phyloP scores from a whole-genome alignment of 805 yeast genomes.

The Wickerhamiella cacticola region DNA sequence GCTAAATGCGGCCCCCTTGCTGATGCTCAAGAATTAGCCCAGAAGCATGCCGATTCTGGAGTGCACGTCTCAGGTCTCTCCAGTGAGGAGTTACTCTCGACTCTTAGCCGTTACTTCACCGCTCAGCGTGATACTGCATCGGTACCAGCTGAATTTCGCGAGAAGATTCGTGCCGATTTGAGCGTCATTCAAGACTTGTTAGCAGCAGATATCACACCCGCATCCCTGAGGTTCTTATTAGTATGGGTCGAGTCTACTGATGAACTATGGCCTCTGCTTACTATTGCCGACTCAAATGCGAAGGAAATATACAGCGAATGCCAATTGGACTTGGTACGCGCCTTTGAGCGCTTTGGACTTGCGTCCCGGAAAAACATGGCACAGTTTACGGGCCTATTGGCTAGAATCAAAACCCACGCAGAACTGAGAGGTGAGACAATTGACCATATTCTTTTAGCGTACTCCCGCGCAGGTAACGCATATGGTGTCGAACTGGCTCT shows the following conservation, averaged over 20 bases:
- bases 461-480: constrained; percentile 24
- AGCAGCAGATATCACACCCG: constrained; percentile 19
- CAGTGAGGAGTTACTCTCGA: constrained; percentile 19
- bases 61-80: constrained; percentile 19
- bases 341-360: constrained; percentile 5
- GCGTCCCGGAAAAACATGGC: constrained; percentile 20
- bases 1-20: constrained; percentile 23
- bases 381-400: constrained; percentile 23
- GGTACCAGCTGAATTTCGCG: constrained; percentile 19
- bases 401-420: constrained; percentile 17
- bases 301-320: constrained; percentile 21
- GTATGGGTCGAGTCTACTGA: constrained; percentile 18
- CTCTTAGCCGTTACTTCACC: constrained; percentile 16
- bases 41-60: constrained; percentile 10
- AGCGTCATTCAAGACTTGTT: constrained; percentile 16
- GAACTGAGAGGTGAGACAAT: constrained; percentile 18
- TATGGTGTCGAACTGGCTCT: constrained; percentile 21
- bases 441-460: constrained; percentile 19
- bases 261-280: constrained; percentile 24
- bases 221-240: constrained; percentile 22
- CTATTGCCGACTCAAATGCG: constrained; percentile 17
- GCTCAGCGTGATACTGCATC: constrained; percentile 15
- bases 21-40: constrained; percentile 18
- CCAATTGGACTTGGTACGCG: constrained; percentile 18
- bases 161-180: constrained; percentile 17